phyloP scores from a whole-genome alignment of 2,329 filamentous ascomycete genomes.

The Penicillium rolfsii region DNA sequence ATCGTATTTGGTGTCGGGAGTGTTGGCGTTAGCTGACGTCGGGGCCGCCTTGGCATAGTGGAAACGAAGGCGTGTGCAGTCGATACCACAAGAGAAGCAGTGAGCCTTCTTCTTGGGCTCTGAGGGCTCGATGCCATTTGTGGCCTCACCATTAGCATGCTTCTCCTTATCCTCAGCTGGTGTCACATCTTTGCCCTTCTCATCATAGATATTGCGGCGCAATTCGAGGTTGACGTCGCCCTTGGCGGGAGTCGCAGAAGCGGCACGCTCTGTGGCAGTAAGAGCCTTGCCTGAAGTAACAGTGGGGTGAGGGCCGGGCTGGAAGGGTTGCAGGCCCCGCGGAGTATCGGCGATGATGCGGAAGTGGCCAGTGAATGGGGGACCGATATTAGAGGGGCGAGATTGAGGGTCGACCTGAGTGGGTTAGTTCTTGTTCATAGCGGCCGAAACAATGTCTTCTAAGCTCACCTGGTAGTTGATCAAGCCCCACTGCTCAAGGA shows the following conservation, averaged over 20 bases:
- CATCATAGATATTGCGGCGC: constrained; percentile 92
- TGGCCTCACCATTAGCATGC: constrained; percentile 71
- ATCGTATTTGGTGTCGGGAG: constrained; percentile 72
- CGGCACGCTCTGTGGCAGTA: constrained; percentile 71
- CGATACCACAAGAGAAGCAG: constrained; percentile 89
- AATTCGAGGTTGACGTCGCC: constrained; percentile 88
- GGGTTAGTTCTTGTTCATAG: constrained; percentile 34
- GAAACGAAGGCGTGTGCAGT: constrained; percentile 76
- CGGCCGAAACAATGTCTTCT: not conserved
- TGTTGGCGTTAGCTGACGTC: constrained; percentile 59
- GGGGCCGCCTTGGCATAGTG: constrained; percentile 68
- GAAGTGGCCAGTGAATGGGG: constrained; percentile 97
- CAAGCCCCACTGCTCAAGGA: constrained; percentile 96
- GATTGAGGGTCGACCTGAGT: constrained; percentile 90
- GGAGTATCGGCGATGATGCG: constrained; percentile 94
- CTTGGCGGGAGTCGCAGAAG: constrained; percentile 70
- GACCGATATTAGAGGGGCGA: constrained; percentile 90
- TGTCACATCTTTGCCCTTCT: constrained; percentile 81
- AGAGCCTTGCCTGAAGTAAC: constrained; percentile 64
- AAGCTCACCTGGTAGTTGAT: constrained; percentile 92
- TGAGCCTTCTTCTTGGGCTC: constrained; percentile 69
- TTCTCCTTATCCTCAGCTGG: constrained; percentile 70
- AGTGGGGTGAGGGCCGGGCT: constrained; percentile 78
- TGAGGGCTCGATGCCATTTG: constrained; percentile 67
- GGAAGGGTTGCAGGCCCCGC: constrained; percentile 90